A percentile compares a stretch with the other conserved stretches of the same genome.
phyloP scores from a whole-genome alignment of 2,329 filamentous ascomycete genomes.

The Truncatella angustata region DNA sequence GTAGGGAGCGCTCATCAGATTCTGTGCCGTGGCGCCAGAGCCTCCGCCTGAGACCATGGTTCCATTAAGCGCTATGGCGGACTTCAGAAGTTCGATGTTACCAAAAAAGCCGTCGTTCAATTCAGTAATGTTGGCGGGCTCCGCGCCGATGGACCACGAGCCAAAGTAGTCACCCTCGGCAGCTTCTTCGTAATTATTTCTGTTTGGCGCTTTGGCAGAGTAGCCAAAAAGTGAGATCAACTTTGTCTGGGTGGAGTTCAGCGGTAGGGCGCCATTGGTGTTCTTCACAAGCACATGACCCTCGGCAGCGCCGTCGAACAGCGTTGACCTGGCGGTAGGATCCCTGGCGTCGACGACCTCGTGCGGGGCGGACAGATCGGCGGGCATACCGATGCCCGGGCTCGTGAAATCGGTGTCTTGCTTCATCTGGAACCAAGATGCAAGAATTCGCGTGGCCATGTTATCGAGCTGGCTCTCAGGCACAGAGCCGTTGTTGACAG shows the following conservation, averaged over 20 bases:
- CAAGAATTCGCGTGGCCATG: slow-evolving; percentile 65
- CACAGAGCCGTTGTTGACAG: slow-evolving; percentile 77
- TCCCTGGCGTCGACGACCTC: slow-evolving; percentile 38
- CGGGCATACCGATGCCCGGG: slow-evolving; percentile 34
- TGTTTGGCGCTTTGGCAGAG: slow-evolving; percentile 28
- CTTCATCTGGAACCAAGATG: slow-evolving; percentile 39
- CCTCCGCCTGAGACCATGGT: slow-evolving; percentile 37
- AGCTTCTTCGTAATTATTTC: slow-evolving; percentile 36
- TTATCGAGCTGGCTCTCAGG: slow-evolving; percentile 79
- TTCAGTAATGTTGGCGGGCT: slow-evolving; percentile 14
- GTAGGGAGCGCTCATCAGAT: slow-evolving; percentile 35
- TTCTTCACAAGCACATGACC: slow-evolving; percentile 43
- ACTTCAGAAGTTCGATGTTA: slow-evolving; percentile 14
- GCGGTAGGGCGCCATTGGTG: slow-evolving; percentile 38
- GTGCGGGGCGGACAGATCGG: slow-evolving; percentile 32
- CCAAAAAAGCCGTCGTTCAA: slow-evolving; percentile 20
- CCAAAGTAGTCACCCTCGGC: slow-evolving; percentile 39
- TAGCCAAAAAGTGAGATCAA: slow-evolving; percentile 44
- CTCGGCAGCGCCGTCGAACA: slow-evolving; percentile 35
- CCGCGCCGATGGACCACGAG: slow-evolving; percentile 12
- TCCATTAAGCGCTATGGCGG: slow-evolving; percentile 33
- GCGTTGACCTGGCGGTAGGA: slow-evolving; percentile 19
- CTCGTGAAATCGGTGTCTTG: slow-evolving; percentile 27
- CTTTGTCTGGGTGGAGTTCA: slow-evolving; percentile 31
- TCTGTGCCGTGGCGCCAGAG: slow-evolving; percentile 34